Base-by-base conservation (phyloP, 257 asterid species). In the Euphrasia confusa region DNA sequence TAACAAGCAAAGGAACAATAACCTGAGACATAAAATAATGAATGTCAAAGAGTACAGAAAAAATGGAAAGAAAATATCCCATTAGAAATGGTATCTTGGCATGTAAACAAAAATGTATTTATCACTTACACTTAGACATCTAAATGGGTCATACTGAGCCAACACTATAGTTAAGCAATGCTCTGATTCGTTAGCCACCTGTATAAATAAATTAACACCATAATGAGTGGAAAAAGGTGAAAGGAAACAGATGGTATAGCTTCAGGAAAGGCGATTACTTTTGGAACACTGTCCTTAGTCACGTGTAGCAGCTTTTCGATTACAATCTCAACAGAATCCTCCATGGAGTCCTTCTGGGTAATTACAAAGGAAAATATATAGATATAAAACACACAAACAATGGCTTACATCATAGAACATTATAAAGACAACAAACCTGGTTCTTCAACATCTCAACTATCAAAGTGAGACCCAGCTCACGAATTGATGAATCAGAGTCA, bases 101-200 rank as follows among this genome's bases (percentile, higher is more conserved):
- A n/a, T 33, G 71, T 33, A 65, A 39, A 65, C 13, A 37, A 54
- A 54, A 69, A 59, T 9, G 27, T 24, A 7, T 1, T 24, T 52
- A 50, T 9, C 4, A 81, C 99, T 81, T 81, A 93, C 99, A 65
- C 92, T 87, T 73, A 93, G 79, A 70, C 95, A 89, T 81, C 99
- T 84, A 70, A 93, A 85, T 49, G 94, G 92, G 63, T 93, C 97
- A 63, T 93, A 87, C 30, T 83, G 92, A 10, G 87, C 73, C 79
- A 93, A 77, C 63, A 93, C 89, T 24, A 76, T 77, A 17, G 86
- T 85, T 71, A 93, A 78, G 86, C 99, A 89, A 75, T 82, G 95
- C 69, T 89, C 99, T 7, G 94, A 86, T 75, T 85, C 95, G 74
- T 72, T 89, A 63, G 97, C 76, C 69, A 87, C 96, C 99, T 89